phyloP scores from a whole-genome alignment of 192 early-diverging fungal genomes.

The Ramicandelaber brevisporus region DNA sequence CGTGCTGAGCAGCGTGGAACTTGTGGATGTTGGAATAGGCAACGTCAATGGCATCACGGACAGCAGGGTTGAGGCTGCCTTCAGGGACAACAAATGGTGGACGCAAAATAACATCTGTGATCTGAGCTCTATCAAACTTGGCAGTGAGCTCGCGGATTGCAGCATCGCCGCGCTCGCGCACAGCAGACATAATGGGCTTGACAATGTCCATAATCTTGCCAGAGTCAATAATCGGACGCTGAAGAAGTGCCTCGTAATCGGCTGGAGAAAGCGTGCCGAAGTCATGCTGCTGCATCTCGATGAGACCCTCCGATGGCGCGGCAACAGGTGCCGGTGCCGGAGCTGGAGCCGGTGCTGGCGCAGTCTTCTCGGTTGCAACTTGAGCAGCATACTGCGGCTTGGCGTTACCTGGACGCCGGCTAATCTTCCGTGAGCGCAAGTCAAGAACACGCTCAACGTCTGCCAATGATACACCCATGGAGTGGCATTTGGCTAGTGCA shows the following conservation, averaged over 20 bases:
- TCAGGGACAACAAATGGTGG: constrained; percentile 55
- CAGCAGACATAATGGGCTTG: constrained; percentile 68
- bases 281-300: constrained; percentile 48
- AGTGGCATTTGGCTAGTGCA: constrained; percentile 63
- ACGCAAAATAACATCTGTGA: constrained; percentile 40
- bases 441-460: constrained; percentile 81
- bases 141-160: constrained; percentile 62
- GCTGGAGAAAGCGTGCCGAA: constrained; percentile 16
- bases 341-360: constrained; percentile 2
- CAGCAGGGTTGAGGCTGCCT: constrained; percentile 26
- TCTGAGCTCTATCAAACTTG: constrained; percentile 71
- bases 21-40: constrained; percentile 78
- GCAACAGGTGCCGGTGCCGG: constrained; percentile 6
- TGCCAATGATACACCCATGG: constrained; percentile 45
- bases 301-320: constrained; percentile 19
- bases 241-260: constrained; percentile 34
- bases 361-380: constrained; percentile 3
- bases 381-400: constrained; percentile 43
- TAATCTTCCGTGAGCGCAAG: constrained; percentile 53
- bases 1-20: constrained; percentile 82
- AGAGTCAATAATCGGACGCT: constrained; percentile 82
- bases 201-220: constrained; percentile 68
- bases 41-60: constrained; percentile 69
- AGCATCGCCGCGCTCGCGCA: constrained; percentile 57
- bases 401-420: constrained; percentile 73